Base-by-base conservation (phyloP, 1,139 yeast genomes). In the Debaryomyces fabryi region DNA sequence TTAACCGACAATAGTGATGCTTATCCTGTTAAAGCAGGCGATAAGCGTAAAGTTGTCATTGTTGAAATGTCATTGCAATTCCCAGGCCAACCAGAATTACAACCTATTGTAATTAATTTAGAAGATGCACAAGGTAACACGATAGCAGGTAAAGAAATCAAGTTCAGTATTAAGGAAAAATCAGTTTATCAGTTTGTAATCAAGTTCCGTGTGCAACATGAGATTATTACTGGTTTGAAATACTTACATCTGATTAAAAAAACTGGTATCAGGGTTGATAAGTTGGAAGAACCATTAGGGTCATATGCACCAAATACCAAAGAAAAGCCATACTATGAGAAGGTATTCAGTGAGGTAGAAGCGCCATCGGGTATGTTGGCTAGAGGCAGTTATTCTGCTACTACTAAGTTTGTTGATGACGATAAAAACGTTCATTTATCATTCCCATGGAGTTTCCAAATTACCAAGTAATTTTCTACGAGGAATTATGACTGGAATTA, bases 351-450 rank as follows among this genome's bases (percentile, higher is more conserved):
- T n/a, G 95, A 86, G 62, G 92, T 88, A 51, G 96, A 90, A 67
- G 97, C 97, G 13, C 98, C 98, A 34, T 79, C 89, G 45, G 97
- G 97, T 1, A 69, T 91, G 68, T 70, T 92, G 57, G 96, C 96
- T 3, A 82, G 97, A 68, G 97, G 97, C 42, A 78, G 82, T 49
- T 92, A 89, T 70, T 81, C 85, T 45, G 96, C 96, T 18, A 76
- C 81, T 37, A 85, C 96, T 23, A 88, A 86, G 67, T 91, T 91
- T 62, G 78, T 88, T 44, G 97, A 92, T 62, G 97, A 92, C 67
- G 98, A 92, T 67, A 84, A 85, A 60, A 79, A 75, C 32, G 80
- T 78, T 45, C 96, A 90, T 64, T 77, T 89, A 67, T 77, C 82
- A 37, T 77, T 90, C 59, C 89, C 93, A 47, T 92, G 97, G 97